Evolutionary conservation across 208 protist species (phyloP).

Genomic region (Trypanosoma cruzi): DNA sequence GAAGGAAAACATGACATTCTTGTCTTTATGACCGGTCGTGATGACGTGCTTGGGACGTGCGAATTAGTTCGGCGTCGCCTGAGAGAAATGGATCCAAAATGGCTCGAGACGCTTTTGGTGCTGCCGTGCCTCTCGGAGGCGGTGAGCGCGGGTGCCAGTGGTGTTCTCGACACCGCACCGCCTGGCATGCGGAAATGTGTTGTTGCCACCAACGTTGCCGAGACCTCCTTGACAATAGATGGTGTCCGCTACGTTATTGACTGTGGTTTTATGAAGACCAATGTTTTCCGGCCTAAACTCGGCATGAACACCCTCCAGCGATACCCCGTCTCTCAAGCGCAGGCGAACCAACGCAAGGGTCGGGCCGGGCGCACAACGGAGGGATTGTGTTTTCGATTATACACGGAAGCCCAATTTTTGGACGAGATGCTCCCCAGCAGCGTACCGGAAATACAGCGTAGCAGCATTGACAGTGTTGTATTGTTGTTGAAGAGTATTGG

Average conservation of each 20-base stretch:
- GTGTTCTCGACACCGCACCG: constrained; percentile 97
- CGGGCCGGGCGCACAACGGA: constrained; percentile 98
- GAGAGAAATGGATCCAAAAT: constrained; percentile 91
- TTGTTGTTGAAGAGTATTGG: constrained; percentile 97
- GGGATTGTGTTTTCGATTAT: constrained; percentile 96
- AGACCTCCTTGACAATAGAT: constrained; percentile 99
- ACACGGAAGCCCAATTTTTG: constrained; percentile 96
- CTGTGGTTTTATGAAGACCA: constrained; percentile 98
- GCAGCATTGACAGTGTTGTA: constrained; percentile 95
- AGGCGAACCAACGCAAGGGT: constrained; percentile 97
- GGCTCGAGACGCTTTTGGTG: constrained; percentile 89
- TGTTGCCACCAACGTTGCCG: constrained; percentile 99
- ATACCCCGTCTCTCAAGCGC: constrained; percentile 96
- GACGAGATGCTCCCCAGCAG: constrained; percentile 95
- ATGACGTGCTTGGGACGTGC: constrained; percentile 97
- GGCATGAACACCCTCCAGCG: constrained; percentile 97
- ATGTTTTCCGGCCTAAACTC: constrained; percentile 97
- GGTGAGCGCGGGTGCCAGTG: constrained; percentile 79
- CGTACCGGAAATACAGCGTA: constrained; percentile 98
- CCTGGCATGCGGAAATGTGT: constrained; percentile 97
- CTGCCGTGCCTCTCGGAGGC: constrained; percentile 94
- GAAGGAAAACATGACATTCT: constrained; percentile 96
- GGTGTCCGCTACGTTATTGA: constrained; percentile 97
- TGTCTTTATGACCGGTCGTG: constrained; percentile 98
- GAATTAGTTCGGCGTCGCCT: constrained; percentile 90